Conservation (phyloP, 176 grass and related monocot genomes). For the Eragrostis nindensis region DNA sequence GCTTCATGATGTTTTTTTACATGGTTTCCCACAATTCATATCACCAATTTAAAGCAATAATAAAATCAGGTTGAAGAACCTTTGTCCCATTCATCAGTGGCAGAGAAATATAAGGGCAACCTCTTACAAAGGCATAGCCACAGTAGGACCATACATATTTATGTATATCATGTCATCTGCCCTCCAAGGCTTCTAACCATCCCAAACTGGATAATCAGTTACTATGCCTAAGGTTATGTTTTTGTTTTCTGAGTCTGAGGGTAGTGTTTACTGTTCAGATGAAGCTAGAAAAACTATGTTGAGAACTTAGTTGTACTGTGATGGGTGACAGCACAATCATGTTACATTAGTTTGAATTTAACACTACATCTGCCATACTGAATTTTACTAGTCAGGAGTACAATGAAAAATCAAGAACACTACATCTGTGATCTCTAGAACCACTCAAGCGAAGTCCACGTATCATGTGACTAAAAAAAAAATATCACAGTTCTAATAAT, state of each 20-base stretch:
- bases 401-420: conserved; percentile 4
- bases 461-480: not conserved
- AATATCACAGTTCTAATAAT: not conserved
- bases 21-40: not conserved
- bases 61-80: not conserved
- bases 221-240: not conserved
- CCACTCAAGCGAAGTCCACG: conserved; percentile 8
- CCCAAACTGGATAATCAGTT: not conserved
- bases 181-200: not conserved
- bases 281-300: conserved; percentile 20
- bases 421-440: not conserved
- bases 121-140: not conserved
- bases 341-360: not conserved
- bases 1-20: not conserved
- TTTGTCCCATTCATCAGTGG: not conserved
- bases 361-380: not conserved
- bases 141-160: not conserved
- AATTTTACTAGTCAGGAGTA: not conserved
- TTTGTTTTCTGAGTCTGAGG: not conserved
- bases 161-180: not conserved
- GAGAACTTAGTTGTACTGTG: not conserved
- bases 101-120: not conserved
- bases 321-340: not conserved
- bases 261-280: conserved; percentile 22
- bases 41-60: not conserved